Evolutionary conservation across 768 basidiomycete genomes (phyloP), one percentile per base, ranked within the genome.

Genomic region (Psilocybe cubensis): DNA sequence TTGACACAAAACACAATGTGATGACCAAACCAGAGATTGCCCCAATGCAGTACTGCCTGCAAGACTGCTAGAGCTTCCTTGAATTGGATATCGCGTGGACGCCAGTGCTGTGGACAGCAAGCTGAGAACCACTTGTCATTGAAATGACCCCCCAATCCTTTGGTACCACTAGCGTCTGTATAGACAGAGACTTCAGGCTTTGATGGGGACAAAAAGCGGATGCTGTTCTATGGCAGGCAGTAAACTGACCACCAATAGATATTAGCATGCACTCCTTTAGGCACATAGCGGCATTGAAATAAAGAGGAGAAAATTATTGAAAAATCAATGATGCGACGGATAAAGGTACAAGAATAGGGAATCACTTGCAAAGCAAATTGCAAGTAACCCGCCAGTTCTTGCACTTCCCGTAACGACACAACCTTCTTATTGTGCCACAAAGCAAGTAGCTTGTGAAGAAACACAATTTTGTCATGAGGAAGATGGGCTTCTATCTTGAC

Each of bases 341-440:
- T 48, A 52, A 72, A 76, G 0, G 72, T 43, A 3, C 64, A 61
- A 0, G 69, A 69, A 10, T 38, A 48, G 0, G 73, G 74, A 29
- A 76, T 70, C 17, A 76, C 75, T 42, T 72, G 72, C 0, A 69
- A 69, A 2, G 61, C 47, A 52, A 78, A 78, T 42, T 71, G 68
- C 1, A 78, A 65, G 56, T 63, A 72, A 2, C 76, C 74, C 1
- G 58, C 61, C 1, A 76, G 66, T 33, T 70, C 63, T 55, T 76
- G 66, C 3, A 74, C 60, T 50, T 75, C 68, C 12, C 28, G 61
- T 0, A 72, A 65, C 8, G 66, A 59, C 41, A 61, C 66, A 9
- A 28, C 6, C 1, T 20, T n/a, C 29, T 65, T 65, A 3, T n/a
- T 17, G 0, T 42, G 18, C 72, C 72, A 75, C 0, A 3, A 2